Evolutionary conservation across 768 basidiomycete genomes (phyloP).

Genomic region (Boletus vermiculosoides): DNA sequence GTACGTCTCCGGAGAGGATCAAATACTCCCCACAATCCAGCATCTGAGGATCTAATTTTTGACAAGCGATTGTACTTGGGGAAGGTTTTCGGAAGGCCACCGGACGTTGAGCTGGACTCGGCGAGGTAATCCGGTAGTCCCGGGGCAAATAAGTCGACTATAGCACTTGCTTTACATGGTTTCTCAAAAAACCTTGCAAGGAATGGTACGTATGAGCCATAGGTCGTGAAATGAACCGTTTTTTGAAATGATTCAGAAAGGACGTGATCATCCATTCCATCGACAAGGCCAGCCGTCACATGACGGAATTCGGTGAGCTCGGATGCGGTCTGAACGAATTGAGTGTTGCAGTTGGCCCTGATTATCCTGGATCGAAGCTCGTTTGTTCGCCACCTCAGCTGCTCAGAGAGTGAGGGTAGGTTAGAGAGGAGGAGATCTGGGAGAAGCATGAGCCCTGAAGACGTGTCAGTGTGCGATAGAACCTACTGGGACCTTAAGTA

Average conservation of each 20-base stretch:
- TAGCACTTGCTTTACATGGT: neutral
- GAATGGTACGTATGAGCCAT: slow-evolving; percentile 16
- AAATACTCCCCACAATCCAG: neutral
- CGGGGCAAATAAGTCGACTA: slow-evolving; percentile 14
- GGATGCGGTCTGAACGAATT: slow-evolving; percentile 4
- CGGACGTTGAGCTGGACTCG: slow-evolving; percentile 21
- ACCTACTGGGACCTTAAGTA: neutral
- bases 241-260: slow-evolving; percentile 9
- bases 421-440: slow-evolving; percentile 2
- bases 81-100: slow-evolving; percentile 14
- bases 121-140: slow-evolving; percentile 21
- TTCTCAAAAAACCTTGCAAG: slow-evolving; percentile 5
- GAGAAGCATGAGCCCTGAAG: neutral
- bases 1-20: slow-evolving; percentile 7
- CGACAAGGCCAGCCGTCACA: neutral
- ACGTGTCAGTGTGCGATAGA: neutral
- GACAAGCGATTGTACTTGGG: slow-evolving; percentile 4
- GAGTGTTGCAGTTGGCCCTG: slow-evolving; percentile 1
- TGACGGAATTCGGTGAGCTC: slow-evolving; percentile 8
- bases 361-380: neutral
- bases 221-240: slow-evolving; percentile 15
- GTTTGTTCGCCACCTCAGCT: neutral
- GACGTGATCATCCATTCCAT: neutral
- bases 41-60: neutral
- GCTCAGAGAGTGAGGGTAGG: neutral